Base-by-base conservation (phyloP, 176 grass and related monocot genomes). In the Bonia amplexicaulis region DNA sequence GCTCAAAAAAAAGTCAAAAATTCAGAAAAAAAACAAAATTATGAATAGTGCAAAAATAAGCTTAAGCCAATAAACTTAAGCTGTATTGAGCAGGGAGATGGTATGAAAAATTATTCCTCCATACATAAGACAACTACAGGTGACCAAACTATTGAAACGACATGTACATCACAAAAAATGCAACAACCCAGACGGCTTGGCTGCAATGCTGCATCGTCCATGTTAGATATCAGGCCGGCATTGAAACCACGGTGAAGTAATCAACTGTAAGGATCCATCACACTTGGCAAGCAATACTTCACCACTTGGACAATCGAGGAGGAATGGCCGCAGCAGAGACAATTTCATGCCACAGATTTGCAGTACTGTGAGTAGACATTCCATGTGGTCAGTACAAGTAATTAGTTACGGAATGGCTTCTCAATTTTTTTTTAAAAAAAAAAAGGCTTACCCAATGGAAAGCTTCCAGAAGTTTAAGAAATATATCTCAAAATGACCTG, bases 131-230 rank as follows among this genome's bases (percentile, higher is more conserved):
- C 11, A 80, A 53, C 29, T 41, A 70, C 20, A 46, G 5, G 66
- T 40, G 10, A 81, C 23, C 6, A 45, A 81, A 51, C 51, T 63
- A 77, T 23, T 27, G 52, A 51, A 82, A 13, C 17, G 11, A 16
- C 69, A 47, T 66, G 67, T 58, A 80, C 25, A 79, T 47, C 53
- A 39, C 68, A 80, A 12, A 33, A 83, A 81, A 78, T 19, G 42
- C 23, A 82, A 46, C 52, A 62, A n/a, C 52, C 46, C 72, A 52
- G 62, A 67, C 16, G 10, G 29, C 17, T 20, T 52, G 12, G 4
- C 12, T 26, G 19, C 55, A 58, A n/a, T 58, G 52, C 52, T 19
- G 17, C 15, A 20, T 54, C 17, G 8, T 55, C 17, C 19, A 55
- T 55, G 53, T 55, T 55, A 62, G 17, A 51, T 51, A 51, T 62